Evolutionary conservation across 2,329 filamentous ascomycete genomes (phyloP).

Genomic region (Colletotrichum magnum): DNA sequence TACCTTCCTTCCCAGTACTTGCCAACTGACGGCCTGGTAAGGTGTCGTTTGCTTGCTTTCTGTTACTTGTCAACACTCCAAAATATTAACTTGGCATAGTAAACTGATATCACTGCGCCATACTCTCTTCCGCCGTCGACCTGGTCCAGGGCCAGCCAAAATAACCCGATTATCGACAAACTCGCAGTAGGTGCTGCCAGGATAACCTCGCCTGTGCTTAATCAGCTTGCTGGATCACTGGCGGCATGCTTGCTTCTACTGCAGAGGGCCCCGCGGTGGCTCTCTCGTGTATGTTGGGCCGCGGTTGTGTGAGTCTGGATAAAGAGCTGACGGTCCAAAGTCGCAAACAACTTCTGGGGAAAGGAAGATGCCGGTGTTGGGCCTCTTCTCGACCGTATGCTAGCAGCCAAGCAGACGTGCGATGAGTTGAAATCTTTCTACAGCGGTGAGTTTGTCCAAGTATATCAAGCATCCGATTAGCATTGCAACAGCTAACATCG

Average conservation of each 20-base stretch:
- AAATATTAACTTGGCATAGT: no score
- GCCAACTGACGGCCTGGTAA: no score
- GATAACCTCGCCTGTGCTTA: neutral
- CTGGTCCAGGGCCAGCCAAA: no score
- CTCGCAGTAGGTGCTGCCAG: neutral
- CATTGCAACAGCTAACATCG: constrained; percentile 8
- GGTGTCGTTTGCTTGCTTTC: no score
- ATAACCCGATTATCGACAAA: neutral
- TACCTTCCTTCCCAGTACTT: no score
- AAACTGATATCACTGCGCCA: no score
- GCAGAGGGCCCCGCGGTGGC: constrained; percentile 75
- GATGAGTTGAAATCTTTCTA: constrained; percentile 97
- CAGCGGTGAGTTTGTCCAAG: constrained; percentile 69
- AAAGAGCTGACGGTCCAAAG: constrained; percentile 59
- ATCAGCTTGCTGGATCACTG: neutral
- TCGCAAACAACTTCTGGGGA: constrained; percentile 99
- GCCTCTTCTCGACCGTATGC: constrained; percentile 94
- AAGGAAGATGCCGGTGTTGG: constrained; percentile 97
- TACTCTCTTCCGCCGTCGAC: no score
- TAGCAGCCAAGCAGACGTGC: constrained; percentile 91
- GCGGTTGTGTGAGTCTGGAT: neutral
- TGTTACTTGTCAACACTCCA: no score
- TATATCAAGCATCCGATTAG: neutral
- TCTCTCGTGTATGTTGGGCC: constrained; percentile 71
- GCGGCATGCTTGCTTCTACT: constrained; percentile 72